Evolutionary conservation across 495 filamentous ascomycete genomes (phyloP).

Genomic region (Cladorrhinum samala): DNA sequence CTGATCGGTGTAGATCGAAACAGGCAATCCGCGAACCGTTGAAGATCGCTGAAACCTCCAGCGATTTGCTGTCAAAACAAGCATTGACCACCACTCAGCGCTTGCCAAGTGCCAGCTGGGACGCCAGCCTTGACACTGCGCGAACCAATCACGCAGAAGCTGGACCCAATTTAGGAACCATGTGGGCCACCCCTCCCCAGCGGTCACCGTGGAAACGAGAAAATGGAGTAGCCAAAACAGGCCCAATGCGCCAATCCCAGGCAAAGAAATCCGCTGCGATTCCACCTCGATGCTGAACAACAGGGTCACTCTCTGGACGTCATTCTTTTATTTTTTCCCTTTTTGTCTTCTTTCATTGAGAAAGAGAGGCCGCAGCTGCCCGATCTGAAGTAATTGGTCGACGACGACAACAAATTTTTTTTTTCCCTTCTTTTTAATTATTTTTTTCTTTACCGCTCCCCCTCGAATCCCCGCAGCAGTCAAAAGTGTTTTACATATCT

Average conservation of each 20-base stretch:
- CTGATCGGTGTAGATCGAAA: no score
- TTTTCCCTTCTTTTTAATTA: neutral
- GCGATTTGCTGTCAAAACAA: constrained; percentile 1
- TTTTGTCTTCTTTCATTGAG: constrained; percentile 4
- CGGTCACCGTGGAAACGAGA: constrained; percentile 16
- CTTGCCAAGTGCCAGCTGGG: neutral
- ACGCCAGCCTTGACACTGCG: neutral
- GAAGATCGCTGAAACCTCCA: neutral
- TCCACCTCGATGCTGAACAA: no score
- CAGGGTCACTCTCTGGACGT: constrained; percentile 11
- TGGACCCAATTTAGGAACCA: constrained; percentile 10
- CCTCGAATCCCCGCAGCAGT: no score
- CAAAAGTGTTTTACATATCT: no score
- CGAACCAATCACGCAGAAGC: neutral
- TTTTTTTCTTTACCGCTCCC: neutral
- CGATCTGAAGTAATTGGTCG: neutral
- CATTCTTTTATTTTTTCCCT: constrained; percentile 12
- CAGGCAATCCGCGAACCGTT: neutral
- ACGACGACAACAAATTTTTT: neutral
- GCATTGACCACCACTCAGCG: neutral
- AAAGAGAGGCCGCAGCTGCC: neutral
- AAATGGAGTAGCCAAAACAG: constrained; percentile 16
- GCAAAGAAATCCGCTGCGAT: neutral
- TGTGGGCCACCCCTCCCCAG: neutral
- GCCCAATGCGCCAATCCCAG: constrained; percentile 13